A percentile compares a stretch with the other conserved stretches of the same genome.
phyloP scores from a whole-genome alignment of 805 yeast genomes.

The Teunomyces aglyptinius region DNA sequence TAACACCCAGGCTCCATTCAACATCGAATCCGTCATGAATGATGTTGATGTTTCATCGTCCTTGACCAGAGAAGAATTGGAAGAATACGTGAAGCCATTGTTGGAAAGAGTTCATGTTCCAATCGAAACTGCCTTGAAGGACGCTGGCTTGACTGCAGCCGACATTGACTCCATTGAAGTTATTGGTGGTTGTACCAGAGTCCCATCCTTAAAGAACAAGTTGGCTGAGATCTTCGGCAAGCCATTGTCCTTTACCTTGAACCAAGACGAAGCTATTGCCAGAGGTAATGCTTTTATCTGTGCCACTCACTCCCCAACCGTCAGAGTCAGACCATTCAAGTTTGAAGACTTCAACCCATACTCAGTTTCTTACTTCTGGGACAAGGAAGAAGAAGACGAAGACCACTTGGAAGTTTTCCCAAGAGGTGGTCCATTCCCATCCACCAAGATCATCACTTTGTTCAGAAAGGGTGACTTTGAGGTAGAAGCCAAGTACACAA shows the following conservation, averaged over 20 bases:
- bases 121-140: constrained; percentile 74
- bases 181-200: constrained; percentile 98
- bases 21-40: constrained; percentile 94
- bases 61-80: constrained; percentile 87
- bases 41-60: constrained; percentile 93
- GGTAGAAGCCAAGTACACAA: constrained; percentile 81
- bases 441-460: constrained; percentile 91
- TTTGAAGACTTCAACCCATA: constrained; percentile 91
- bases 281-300: constrained; percentile 99
- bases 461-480: constrained; percentile 88
- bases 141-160: constrained; percentile 67
- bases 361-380: constrained; percentile 96
- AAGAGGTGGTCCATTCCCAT: constrained; percentile 86
- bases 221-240: constrained; percentile 72
- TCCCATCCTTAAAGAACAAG: constrained; percentile 85
- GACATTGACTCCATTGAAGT: constrained; percentile 91
- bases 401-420: constrained; percentile 96
- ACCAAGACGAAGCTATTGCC: constrained; percentile 99
- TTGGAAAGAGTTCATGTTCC: constrained; percentile 75
- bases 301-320: constrained; percentile 98
- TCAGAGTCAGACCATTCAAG: constrained; percentile 98
- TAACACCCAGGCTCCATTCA: constrained; percentile 89
- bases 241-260: constrained; percentile 83
- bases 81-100: constrained; percentile 81
- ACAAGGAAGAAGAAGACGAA: constrained; percentile 86